Conservation (phyloP, 2,329 filamentous ascomycete species). For the Aspergillus fumigatus region DNA sequence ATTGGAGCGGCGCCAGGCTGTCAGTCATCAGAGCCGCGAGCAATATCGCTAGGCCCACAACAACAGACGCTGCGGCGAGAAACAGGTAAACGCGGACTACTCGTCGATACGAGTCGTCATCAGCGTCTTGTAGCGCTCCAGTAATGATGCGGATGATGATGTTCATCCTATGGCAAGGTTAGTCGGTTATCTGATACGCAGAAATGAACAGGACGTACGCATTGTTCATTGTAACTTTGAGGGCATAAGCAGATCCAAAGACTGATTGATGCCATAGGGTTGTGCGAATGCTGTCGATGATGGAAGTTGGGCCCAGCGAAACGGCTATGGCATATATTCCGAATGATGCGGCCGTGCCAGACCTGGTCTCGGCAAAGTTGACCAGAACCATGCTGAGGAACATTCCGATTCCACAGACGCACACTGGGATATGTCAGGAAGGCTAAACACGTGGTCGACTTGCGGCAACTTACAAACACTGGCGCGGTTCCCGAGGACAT, state of each 20-base stretch:
- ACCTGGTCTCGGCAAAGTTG: slow-evolving; percentile 46
- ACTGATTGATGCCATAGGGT: slow-evolving; percentile 57
- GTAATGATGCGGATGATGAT: slow-evolving; percentile 57
- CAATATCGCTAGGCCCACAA: slow-evolving; percentile 43
- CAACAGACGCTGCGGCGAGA: slow-evolving; percentile 47
- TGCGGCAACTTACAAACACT: slow-evolving; percentile 33
- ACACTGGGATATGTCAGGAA: slow-evolving; percentile 14
- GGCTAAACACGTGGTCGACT: slow-evolving; percentile 20
- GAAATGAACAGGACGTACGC: too few species aligned
- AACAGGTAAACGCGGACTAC: slow-evolving; percentile 55
- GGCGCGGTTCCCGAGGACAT: slow-evolving; percentile 52
- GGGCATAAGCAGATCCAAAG: slow-evolving; percentile 56
- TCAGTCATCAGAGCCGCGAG: slow-evolving; percentile 35
- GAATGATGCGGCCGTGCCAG: slow-evolving; percentile 56
- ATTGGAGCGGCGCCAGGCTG: slow-evolving; percentile 51
- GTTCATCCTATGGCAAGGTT: slow-evolving; percentile 46
- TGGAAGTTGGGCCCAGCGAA: slow-evolving; percentile 53
- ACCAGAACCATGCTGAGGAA: slow-evolving; percentile 52
- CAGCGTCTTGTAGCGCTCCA: slow-evolving; percentile 55
- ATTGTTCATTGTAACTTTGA: slow-evolving; percentile 61
- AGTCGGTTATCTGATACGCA: too few species aligned
- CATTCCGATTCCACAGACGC: slow-evolving; percentile 47
- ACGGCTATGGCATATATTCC: slow-evolving; percentile 56
- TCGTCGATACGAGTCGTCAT: slow-evolving; percentile 52
- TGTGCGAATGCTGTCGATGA: slow-evolving; percentile 59